phyloP scores from a whole-genome alignment of 495 filamentous ascomycete genomes.

The Xylaria cubensis region DNA sequence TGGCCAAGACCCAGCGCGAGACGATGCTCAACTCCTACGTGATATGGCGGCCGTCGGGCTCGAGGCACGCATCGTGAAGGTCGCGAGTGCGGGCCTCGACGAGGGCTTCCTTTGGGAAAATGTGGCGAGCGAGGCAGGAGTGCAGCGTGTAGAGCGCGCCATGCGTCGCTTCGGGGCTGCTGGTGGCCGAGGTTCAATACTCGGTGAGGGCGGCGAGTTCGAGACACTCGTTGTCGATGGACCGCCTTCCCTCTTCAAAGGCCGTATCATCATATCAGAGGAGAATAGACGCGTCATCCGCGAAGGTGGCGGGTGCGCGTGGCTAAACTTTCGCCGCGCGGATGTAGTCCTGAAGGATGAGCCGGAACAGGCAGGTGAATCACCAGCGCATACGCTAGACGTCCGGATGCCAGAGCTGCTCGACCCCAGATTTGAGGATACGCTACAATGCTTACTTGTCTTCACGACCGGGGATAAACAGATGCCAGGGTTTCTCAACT shows the following conservation, averaged over 20 bases:
- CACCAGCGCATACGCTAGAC: conserved; percentile 26
- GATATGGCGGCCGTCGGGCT: conserved; percentile 82
- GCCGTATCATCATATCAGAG: conserved; percentile 68
- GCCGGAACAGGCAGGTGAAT: conserved; percentile 22
- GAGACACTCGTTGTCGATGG: conserved; percentile 91
- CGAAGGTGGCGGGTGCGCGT: conserved; percentile 76
- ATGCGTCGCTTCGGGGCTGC: conserved; percentile 73
- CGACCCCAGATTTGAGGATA: conserved; percentile 51
- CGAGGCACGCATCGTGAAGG: conserved; percentile 90
- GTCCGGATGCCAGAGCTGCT: conserved; percentile 56
- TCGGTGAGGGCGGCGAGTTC: conserved; percentile 96
- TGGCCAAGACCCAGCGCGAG: conserved; percentile 5
- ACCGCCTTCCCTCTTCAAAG: conserved; percentile 72
- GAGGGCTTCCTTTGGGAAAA: conserved; percentile 83
- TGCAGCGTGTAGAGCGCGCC: conserved; percentile 62
- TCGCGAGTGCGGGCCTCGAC: conserved; percentile 88
- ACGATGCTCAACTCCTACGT: conserved; percentile 64
- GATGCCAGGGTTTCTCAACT: conserved; percentile 4
- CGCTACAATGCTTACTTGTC: conserved; percentile 17
- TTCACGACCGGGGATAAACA: conserved; percentile 17
- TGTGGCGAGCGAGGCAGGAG: conserved; percentile 62
- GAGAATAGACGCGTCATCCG: conserved; percentile 57
- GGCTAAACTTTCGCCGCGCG: conserved; percentile 65
- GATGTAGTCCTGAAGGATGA: conserved; percentile 60
- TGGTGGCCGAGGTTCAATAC: conserved; percentile 64